Conservation (phyloP, 352 stramenopile species). For the Globisporangium carolinianum region DNA sequence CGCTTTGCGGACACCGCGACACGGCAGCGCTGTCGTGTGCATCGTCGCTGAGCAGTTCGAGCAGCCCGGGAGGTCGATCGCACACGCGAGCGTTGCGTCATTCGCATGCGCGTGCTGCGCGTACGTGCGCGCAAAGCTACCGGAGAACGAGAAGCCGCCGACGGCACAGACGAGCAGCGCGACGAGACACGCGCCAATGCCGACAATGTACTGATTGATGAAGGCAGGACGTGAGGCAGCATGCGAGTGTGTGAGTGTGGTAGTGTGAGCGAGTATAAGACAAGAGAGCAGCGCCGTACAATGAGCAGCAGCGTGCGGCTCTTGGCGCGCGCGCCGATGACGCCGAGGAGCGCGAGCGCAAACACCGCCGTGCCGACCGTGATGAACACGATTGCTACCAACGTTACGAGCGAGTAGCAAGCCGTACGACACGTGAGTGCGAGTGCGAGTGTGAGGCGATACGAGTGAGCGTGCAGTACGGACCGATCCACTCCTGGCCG, state of each 20-base stretch:
- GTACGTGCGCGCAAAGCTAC: conserved; percentile 47
- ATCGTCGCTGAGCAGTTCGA: conserved; percentile 58
- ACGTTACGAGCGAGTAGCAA: not conserved
- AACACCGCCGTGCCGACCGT: conserved; percentile 59
- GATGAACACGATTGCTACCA: conserved; percentile 59
- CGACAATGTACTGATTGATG: conserved; percentile 53
- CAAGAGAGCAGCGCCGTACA: conserved; percentile 27
- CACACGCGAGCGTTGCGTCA: conserved; percentile 43
- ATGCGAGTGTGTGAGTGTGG: not conserved
- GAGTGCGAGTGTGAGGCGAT: no score
- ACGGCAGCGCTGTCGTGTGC: conserved; percentile 18
- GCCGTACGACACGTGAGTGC: not conserved
- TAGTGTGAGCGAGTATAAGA: not conserved
- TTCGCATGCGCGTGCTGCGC: conserved; percentile 28
- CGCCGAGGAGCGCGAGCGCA: conserved; percentile 52
- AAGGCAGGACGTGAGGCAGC: not conserved
- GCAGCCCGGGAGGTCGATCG: conserved; percentile 57
- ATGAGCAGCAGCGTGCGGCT: conserved; percentile 69
- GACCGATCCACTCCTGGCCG: conserved; percentile 73
- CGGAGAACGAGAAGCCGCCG: conserved; percentile 63
- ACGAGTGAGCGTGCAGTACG: not conserved
- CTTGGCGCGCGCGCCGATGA: conserved; percentile 66
- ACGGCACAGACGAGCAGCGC: conserved; percentile 56
- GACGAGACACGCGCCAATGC: conserved; percentile 49
- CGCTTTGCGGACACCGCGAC: conserved; percentile 33